These are phyloP conservation scores for Hsuehochloa calcarea DNA, from an alignment of 176 grass and related monocot genomes.

Conservation along the genomic window DNA sequence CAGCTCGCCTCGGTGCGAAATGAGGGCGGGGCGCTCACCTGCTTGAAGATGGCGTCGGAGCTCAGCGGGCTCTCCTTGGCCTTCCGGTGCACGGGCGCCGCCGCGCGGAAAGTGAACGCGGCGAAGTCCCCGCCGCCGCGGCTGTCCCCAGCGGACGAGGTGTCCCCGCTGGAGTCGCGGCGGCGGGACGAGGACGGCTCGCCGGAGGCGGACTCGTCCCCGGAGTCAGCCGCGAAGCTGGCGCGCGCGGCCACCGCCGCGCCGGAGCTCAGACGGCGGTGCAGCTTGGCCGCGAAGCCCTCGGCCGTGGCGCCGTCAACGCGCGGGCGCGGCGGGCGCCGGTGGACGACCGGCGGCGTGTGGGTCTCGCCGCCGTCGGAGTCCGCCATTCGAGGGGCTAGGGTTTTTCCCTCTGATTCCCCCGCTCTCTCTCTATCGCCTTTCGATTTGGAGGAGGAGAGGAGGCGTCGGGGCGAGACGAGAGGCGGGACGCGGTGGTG, in stretches of 20 bases:
- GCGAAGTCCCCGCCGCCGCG: constrained; percentile 21
- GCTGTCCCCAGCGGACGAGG: neutral
- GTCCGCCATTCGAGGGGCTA: constrained; percentile 31
- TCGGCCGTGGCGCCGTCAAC: neutral
- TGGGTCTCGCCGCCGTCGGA: constrained; percentile 21
- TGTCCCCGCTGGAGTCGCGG: constrained; percentile 16
- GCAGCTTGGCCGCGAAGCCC: constrained; percentile 40
- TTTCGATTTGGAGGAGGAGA: constrained; percentile 8
- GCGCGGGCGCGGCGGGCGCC: constrained; percentile 41
- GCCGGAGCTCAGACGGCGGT: constrained; percentile 38
- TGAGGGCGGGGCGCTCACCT: constrained; percentile 35
- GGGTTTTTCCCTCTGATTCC: neutral
- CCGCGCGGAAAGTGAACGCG: constrained; percentile 59
- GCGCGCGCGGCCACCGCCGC: constrained; percentile 47
- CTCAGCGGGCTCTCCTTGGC: constrained; percentile 80
- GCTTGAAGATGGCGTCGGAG: constrained; percentile 87
- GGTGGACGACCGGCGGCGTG: constrained; percentile 3
- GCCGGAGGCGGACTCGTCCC: constrained; percentile 42
- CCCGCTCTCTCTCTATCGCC: neutral
- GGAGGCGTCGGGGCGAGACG: too few relatives aligned
- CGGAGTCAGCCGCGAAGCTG: constrained; percentile 52
- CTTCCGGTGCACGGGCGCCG: constrained; percentile 62
- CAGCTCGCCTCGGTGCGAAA: neutral
- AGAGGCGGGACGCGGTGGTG: neutral
- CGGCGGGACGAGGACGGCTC: constrained; percentile 39